Base-by-base conservation (phyloP, 164 flowering plant species). In the Echeveria elegans region DNA sequence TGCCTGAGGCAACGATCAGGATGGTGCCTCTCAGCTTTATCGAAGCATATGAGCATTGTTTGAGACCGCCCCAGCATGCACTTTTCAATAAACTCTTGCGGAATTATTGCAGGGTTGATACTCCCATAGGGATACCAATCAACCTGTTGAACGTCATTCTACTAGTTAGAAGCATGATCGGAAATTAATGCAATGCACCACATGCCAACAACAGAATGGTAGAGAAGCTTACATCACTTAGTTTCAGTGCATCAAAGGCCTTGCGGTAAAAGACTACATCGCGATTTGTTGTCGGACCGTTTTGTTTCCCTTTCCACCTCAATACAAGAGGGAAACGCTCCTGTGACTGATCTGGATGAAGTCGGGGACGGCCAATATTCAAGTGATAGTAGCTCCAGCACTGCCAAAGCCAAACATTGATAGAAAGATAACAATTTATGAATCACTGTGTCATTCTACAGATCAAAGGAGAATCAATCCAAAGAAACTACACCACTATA, bases 21-120 rank as follows among this genome's bases (percentile, higher is more conserved):
- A 9, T 83, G 84, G 73, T 86, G 92, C 65, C 92, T 79, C 67
- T 85, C 88, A 61, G 92, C 91, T 79, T 86, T 86, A 74, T 86
- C 91, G 72, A 84, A 86, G 68, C 88, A 86, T 64, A 86, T 84
- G 70, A 86, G 70, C 91, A 86, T 86, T 24, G 91, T 86, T 66
- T 82, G 83, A 41, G 88, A 77, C 71, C 88, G 80, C 73, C 91
- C 91, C 32, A 86, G 67, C 70, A 71, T 73, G 48, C 79, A 60
- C 66, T 68, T 73, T 19, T 45, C 71, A 58, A 60, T 76, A 34
- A 84, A 80, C 23, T 75, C 77, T 38, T 76, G 77, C 5, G 91
- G 88, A 68, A 84, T 77, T 23, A 80, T 62, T 28, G 68, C 72
- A 37, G 73, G 69, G 62, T 79, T 79, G 67, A 84, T 77, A 36